Conservation (phyloP, 345 rosid genomes). For the Populus pruinosa region DNA sequence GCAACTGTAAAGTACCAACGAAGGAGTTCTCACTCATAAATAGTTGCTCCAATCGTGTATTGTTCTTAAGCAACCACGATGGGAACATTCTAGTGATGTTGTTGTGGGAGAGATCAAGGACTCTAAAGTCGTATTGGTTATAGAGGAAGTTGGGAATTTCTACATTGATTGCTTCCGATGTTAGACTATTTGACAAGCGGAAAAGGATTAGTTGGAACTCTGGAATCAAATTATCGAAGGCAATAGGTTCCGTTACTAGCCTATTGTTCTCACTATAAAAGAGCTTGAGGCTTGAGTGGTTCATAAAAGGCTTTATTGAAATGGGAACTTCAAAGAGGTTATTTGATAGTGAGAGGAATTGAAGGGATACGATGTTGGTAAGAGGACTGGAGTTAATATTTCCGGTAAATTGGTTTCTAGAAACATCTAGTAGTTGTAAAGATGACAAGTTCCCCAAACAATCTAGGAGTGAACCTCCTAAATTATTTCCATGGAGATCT, state of each 20-base stretch:
- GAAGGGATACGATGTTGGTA: not conserved
- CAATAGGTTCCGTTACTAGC: not conserved
- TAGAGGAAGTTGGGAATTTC: slow-evolving; percentile 1
- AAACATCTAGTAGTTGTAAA: slow-evolving; percentile 9
- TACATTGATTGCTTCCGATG: not conserved
- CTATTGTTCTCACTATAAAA: not conserved
- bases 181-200: not conserved
- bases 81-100: slow-evolving; percentile 6
- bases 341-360: not conserved
- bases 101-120: not conserved
- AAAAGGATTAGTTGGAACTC: not conserved
- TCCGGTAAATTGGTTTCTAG: slow-evolving; percentile 8
- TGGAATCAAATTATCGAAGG: not conserved
- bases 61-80: slow-evolving; percentile 28
- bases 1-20: not conserved
- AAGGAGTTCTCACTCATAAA: not conserved
- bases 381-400: not conserved
- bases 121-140: slow-evolving; percentile 3
- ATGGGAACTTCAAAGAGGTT: not conserved
- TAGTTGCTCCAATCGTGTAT: not conserved
- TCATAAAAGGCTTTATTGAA: slow-evolving; percentile 1
- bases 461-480: not conserved
- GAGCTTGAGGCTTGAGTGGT: slow-evolving; percentile 12
- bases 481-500: not conserved
- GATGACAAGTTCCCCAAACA: slow-evolving; percentile 13